Evolutionary conservation across 805 yeast genomes (phyloP).

Genomic region (Barnettozyma sucrosica): DNA sequence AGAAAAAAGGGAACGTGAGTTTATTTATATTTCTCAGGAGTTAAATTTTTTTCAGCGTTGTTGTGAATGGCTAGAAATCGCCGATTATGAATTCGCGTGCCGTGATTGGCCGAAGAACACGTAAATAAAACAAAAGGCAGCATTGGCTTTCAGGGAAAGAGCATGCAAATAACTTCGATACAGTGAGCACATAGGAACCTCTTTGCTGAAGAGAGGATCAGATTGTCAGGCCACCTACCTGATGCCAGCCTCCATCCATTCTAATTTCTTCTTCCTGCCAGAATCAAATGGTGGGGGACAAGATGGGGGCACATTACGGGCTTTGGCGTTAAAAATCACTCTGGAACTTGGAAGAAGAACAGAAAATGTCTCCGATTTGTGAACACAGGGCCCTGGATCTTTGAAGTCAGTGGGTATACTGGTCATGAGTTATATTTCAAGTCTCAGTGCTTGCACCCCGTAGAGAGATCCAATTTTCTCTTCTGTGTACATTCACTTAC

Average conservation of each 20-base stretch:
- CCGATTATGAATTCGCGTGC: slow-evolving; percentile 23
- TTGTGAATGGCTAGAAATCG: slow-evolving; percentile 21
- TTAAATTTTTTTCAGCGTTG: neutral
- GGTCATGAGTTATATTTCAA: too few species aligned
- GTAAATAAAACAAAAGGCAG: neutral
- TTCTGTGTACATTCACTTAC: neutral
- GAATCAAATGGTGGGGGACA: neutral
- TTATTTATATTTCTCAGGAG: slow-evolving; percentile 12
- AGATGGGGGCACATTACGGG: neutral
- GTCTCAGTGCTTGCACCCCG: neutral
- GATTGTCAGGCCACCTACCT: neutral
- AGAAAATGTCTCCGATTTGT: neutral
- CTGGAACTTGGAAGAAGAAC: too few species aligned
- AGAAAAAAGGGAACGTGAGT: neutral
- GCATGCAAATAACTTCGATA: neutral
- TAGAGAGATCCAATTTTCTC: neutral
- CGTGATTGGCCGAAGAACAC: slow-evolving; percentile 19
- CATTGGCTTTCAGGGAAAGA: neutral
- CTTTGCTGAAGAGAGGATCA: too few species aligned
- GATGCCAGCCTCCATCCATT: neutral
- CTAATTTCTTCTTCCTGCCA: neutral
- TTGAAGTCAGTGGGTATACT: neutral
- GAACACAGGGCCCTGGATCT: too few species aligned
- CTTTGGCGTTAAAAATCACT: neutral
- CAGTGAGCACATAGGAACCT: neutral